phyloP scores from a whole-genome alignment of 345 rosid species.

The Heritiera littoralis region DNA sequence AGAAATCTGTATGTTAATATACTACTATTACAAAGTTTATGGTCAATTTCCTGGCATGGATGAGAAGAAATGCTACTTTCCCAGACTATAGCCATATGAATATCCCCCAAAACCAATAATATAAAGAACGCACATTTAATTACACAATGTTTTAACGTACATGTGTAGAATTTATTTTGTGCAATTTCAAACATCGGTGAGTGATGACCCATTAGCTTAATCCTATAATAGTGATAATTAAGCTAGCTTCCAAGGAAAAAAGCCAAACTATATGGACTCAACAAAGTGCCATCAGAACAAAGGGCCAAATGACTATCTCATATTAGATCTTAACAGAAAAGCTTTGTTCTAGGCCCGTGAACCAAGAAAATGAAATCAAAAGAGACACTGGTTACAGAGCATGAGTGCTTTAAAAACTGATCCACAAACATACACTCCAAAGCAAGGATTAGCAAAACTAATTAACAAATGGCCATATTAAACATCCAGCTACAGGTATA shows the following conservation, averaged over 20 bases:
- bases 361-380: not conserved
- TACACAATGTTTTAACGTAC: not conserved
- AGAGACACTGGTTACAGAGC: not conserved
- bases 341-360: not conserved
- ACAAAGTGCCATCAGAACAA: not conserved
- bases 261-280: not conserved
- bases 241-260: not conserved
- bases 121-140: not conserved
- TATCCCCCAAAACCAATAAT: not conserved
- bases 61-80: not conserved
- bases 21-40: not conserved
- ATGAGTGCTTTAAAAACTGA: not conserved
- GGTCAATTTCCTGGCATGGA: not conserved
- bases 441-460: constrained; percentile 5
- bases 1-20: not conserved
- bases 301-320: not conserved
- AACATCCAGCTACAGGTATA: not conserved
- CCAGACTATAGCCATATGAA: not conserved
- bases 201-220: not conserved
- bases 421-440: not conserved
- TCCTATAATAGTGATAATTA: not conserved
- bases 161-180: not conserved
- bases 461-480: not conserved
- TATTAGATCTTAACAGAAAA: not conserved
- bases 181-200: not conserved